These are phyloP conservation scores for Quercus alba DNA, from an alignment of 306 rosid genomes.

Conservation along the genomic window DNA sequence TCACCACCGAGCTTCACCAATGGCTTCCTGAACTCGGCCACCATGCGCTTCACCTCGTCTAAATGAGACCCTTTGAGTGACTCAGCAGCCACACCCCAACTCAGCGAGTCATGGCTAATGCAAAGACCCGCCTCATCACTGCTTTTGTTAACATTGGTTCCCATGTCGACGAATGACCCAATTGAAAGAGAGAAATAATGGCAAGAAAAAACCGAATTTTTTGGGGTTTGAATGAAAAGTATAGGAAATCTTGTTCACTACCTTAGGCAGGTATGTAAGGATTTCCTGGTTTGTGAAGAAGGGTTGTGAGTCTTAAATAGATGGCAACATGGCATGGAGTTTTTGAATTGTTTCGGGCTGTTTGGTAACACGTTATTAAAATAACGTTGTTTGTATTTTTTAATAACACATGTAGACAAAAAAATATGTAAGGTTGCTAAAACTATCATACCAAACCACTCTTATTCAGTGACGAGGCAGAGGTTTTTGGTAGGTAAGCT, in stretches of 20 bases:
- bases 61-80: slow-evolving; percentile 64
- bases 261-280: not conserved
- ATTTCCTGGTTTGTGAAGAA: slow-evolving; percentile 26
- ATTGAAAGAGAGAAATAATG: not conserved
- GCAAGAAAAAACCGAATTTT: not conserved
- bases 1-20: slow-evolving; percentile 63
- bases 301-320: slow-evolving; percentile 28
- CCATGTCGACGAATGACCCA: slow-evolving; percentile 32
- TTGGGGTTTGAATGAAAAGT: too few species aligned
- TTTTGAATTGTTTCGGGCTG: too few species aligned
- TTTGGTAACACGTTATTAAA: too few species aligned
- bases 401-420: too few species aligned
- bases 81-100: slow-evolving; percentile 69
- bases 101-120: slow-evolving; percentile 48
- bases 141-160: not conserved
- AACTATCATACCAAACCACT: too few species aligned
- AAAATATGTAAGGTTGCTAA: too few species aligned
- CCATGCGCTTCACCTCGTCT: slow-evolving; percentile 93
- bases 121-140: slow-evolving; percentile 25
- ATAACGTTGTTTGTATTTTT: too few species aligned
- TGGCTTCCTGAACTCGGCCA: slow-evolving; percentile 62
- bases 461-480: not conserved
- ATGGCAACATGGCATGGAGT: not conserved
- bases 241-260: too few species aligned
- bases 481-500: slow-evolving; percentile 49